These are phyloP conservation scores for Chalaropsis ovoidea DNA, from an alignment of 2,329 filamentous ascomycete species.

Conservation along the genomic window DNA sequence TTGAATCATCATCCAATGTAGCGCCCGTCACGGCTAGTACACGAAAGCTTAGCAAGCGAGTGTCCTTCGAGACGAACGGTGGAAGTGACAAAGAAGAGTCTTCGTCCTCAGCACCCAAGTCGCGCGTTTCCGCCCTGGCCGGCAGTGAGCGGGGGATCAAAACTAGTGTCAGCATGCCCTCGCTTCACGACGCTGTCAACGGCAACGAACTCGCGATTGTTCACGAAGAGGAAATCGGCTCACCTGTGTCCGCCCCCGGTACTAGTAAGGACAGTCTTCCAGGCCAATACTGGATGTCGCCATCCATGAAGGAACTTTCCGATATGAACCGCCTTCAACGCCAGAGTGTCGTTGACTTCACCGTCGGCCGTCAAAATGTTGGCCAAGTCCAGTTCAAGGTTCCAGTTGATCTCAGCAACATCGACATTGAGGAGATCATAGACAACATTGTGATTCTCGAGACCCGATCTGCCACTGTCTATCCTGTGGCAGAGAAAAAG, in stretches of 20 bases:
- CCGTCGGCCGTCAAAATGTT: slow-evolving; percentile 70
- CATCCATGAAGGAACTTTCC: slow-evolving; percentile 61
- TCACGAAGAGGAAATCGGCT: slow-evolving; percentile 54
- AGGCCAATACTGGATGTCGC: slow-evolving; percentile 81
- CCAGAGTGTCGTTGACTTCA: slow-evolving; percentile 62
- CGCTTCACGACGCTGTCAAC: slow-evolving; percentile 60
- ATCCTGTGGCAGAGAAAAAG: slow-evolving; percentile 65
- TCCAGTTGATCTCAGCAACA: slow-evolving; percentile 68
- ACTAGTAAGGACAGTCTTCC: slow-evolving; percentile 41
- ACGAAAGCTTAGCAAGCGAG: slow-evolving; percentile 65
- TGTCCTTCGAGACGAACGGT: slow-evolving; percentile 73
- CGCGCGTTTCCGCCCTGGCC: slow-evolving; percentile 28
- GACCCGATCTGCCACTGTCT: slow-evolving; percentile 77
- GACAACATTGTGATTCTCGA: slow-evolving; percentile 66
- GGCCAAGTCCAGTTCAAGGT: slow-evolving; percentile 74
- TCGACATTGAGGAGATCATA: slow-evolving; percentile 71
- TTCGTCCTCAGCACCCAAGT: slow-evolving; percentile 24
- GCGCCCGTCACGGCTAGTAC: slow-evolving; percentile 29
- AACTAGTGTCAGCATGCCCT: slow-evolving; percentile 24
- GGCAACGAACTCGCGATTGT: slow-evolving; percentile 71
- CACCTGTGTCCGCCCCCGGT: slow-evolving; percentile 29
- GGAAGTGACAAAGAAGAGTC: slow-evolving; percentile 34
- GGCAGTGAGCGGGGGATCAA: slow-evolving; percentile 26
- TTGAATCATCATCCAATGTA: slow-evolving; percentile 30
- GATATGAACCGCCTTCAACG: slow-evolving; percentile 72